Base-by-base conservation (phyloP, 352 stramenopile species). In the Phytophthora meadii region DNA sequence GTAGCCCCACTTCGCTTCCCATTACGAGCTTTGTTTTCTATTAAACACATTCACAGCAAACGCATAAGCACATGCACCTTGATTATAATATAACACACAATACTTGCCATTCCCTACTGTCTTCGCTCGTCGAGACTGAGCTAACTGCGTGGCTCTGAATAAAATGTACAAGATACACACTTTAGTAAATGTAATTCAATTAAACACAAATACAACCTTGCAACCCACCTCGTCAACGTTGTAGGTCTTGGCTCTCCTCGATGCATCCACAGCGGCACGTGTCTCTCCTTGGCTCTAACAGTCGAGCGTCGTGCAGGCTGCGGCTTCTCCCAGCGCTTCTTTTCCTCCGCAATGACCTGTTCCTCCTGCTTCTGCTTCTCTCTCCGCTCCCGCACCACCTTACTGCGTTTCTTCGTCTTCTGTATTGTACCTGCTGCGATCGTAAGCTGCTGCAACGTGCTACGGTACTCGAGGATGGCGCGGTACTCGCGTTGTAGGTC, bases 401-500 rank as follows among this genome's bases (percentile, higher is more conserved):
- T 56, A n/a, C 32, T 64, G 25, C 64, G 68, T 55, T 63, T 72
- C 51, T 76, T 63, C 7, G 41, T 54, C 40, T 69, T 46, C 37
- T 78, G 69, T 41, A 81, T 42, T 30, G 74, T 65, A 44, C 24
- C 66, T 17, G 68, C 61, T 12, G 54, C 62, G 8, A 60, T 37
- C 15, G 52, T 39, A 14, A 91, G 48, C 1, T 79, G 61, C 22
- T 87, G 53, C 42, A 91, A 63, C 39, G 68, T 72, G 49, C 71
- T 70, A 34, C 72, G 59, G 58, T 89, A 89, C 48, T 87, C 72
- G 15, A 79, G 44, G 4, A 89, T 69, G 11, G 70, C 46, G 22
- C 59, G 55, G 45, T 87, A 89, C 46, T 91, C 82, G 24, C 50
- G 36, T 65, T 89, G 69, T 1, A 89, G 62, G 12, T 88, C 81